phyloP scores from a whole-genome alignment of 345 rosid genomes.

The Odontarrhena argentea region DNA sequence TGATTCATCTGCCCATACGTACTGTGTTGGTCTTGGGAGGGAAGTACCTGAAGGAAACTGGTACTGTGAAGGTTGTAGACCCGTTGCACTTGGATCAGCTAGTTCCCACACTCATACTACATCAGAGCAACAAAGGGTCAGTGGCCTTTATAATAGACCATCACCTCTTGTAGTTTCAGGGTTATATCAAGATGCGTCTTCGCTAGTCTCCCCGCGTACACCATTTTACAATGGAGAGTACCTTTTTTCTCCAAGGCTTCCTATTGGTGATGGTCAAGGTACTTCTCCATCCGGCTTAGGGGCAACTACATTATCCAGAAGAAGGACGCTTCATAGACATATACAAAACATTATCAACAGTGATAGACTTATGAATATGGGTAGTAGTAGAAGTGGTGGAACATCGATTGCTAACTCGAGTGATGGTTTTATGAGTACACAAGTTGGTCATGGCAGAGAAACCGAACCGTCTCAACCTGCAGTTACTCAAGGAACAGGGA shows the following conservation, averaged over 20 bases:
- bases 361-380: slow-evolving; percentile 52
- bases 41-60: slow-evolving; percentile 99
- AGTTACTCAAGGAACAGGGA: slow-evolving; percentile 44
- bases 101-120: slow-evolving; percentile 58
- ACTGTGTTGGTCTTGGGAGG: slow-evolving; percentile 90
- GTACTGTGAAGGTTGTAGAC: slow-evolving; percentile 97
- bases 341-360: slow-evolving; percentile 67
- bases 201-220: slow-evolving; percentile 56
- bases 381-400: slow-evolving; percentile 53
- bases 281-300: slow-evolving; percentile 74
- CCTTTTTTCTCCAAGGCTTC: slow-evolving; percentile 70
- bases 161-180: slow-evolving; percentile 50
- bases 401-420: slow-evolving; percentile 47
- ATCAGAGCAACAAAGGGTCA: slow-evolving; percentile 57
- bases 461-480: slow-evolving; percentile 43
- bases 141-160: slow-evolving; percentile 52
- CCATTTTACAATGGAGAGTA: slow-evolving; percentile 52
- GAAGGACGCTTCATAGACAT: slow-evolving; percentile 85
- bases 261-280: slow-evolving; percentile 51
- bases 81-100: slow-evolving; percentile 74
- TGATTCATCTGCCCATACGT: slow-evolving; percentile 99
- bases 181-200: slow-evolving; percentile 54
- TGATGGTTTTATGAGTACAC: slow-evolving; percentile 46
- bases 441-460: slow-evolving; percentile 52
- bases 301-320: slow-evolving; percentile 73